Evolutionary conservation across 176 grass and related monocot species (phyloP).

Genomic region (Hordeum marinum): DNA sequence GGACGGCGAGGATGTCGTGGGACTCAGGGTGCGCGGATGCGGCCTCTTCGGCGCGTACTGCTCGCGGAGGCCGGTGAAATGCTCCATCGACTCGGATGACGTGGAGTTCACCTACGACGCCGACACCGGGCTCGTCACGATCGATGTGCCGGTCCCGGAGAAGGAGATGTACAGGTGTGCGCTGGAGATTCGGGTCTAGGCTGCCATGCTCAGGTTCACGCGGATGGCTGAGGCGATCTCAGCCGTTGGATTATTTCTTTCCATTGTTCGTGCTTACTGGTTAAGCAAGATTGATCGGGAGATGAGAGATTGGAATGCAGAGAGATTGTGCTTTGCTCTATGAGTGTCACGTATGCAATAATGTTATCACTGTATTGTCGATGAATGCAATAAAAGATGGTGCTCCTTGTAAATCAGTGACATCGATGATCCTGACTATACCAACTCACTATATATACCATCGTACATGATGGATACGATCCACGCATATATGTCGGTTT

Average conservation of each 20-base stretch:
- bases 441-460: too few species aligned
- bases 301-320: neutral
- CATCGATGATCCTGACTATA: neutral
- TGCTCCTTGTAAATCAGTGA: neutral
- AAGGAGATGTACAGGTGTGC: constrained; percentile 58
- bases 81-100: constrained; percentile 39
- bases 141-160: constrained; percentile 59
- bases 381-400: constrained; percentile 15
- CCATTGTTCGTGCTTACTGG: neutral
- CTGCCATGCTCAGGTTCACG: neutral
- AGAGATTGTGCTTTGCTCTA: constrained; percentile 21
- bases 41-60: constrained; percentile 73
- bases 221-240: neutral
- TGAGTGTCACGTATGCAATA: neutral
- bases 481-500: too few species aligned
- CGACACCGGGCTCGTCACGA: constrained; percentile 37
- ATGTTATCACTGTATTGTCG: neutral
- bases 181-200: constrained; percentile 52
- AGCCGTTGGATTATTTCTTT: neutral
- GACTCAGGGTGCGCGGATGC: constrained; percentile 48
- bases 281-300: neutral
- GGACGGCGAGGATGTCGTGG: neutral
- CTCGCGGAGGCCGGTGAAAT: constrained; percentile 47
- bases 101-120: constrained; percentile 46
- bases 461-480: too few species aligned